These are phyloP conservation scores for Avena eriantha DNA, from an alignment of 176 grass and related monocot species.

Conservation along the genomic window DNA sequence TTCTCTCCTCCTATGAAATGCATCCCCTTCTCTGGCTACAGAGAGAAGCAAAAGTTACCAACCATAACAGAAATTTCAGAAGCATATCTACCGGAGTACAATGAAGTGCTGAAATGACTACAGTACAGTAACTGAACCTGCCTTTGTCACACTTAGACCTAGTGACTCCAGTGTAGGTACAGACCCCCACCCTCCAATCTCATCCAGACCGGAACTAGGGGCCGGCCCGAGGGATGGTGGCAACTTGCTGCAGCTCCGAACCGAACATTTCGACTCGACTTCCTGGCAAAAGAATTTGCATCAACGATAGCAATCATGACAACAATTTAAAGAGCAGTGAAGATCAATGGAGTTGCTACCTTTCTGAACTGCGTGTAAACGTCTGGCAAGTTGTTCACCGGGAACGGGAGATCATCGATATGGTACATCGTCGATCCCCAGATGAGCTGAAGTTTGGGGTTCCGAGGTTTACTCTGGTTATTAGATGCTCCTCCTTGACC, in stretches of 20 bases:
- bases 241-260: constrained; percentile 71
- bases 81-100: background rate
- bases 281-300: constrained; percentile 49
- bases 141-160: constrained; percentile 64
- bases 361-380: constrained; percentile 94
- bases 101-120: background rate
- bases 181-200: constrained; percentile 66
- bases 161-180: constrained; percentile 65
- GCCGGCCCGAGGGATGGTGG: constrained; percentile 58
- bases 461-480: constrained; percentile 36
- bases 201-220: constrained; percentile 49
- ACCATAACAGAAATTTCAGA: constrained; percentile 12
- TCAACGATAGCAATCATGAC: background rate
- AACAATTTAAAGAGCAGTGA: background rate
- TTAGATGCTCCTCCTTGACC: constrained; percentile 44
- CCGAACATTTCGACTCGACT: constrained; percentile 76
- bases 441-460: constrained; percentile 73
- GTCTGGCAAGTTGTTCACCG: constrained; percentile 64
- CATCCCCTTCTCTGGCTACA: constrained; percentile 80
- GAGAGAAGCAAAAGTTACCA: background rate
- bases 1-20: constrained; percentile 72
- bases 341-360: constrained; percentile 39
- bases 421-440: constrained; percentile 94
- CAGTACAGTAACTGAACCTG: constrained; percentile 36
- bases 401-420: constrained; percentile 80